Percentiles rank a stretch among this genome's conserved stretches.
phyloP scores from a whole-genome alignment of 2,329 filamentous ascomycete genomes.

The Cyanodermella asteris region DNA sequence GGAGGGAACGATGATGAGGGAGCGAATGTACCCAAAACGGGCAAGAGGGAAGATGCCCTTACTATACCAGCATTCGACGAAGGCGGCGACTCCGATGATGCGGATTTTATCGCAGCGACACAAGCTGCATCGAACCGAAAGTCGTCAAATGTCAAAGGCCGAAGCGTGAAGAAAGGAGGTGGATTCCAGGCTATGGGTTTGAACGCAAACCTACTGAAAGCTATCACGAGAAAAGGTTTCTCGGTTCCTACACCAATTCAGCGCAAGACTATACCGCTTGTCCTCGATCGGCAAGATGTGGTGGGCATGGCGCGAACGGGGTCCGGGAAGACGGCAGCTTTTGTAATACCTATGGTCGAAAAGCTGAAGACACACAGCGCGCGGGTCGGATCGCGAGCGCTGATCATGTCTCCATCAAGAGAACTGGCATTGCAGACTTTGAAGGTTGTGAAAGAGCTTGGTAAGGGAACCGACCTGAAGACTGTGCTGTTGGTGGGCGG shows the following conservation, averaged over 20 bases:
- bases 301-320: constrained; percentile 98
- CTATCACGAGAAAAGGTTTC: constrained; percentile 88
- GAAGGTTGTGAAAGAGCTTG: constrained; percentile 89
- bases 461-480: constrained; percentile 74
- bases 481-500: constrained; percentile 82
- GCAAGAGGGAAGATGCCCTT: no score
- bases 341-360: constrained; percentile 97
- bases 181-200: constrained; percentile 92
- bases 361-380: constrained; percentile 71
- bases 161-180: constrained; percentile 79
- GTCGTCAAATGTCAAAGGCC: constrained; percentile 57
- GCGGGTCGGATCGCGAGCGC: constrained; percentile 62
- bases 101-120: constrained; percentile 71
- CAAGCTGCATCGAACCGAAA: constrained; percentile 81
- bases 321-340: constrained; percentile 93
- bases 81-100: constrained; percentile 42
- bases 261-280: constrained; percentile 80
- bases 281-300: constrained; percentile 81
- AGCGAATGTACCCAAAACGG: no score
- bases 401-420: constrained; percentile 80
- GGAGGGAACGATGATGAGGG: no score
- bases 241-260: constrained; percentile 93
- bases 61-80: no score
- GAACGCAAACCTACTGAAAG: constrained; percentile 63
- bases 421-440: constrained; percentile 87